Conservation (phyloP, 75 land plant genomes). For the Cryptomeria japonica region DNA sequence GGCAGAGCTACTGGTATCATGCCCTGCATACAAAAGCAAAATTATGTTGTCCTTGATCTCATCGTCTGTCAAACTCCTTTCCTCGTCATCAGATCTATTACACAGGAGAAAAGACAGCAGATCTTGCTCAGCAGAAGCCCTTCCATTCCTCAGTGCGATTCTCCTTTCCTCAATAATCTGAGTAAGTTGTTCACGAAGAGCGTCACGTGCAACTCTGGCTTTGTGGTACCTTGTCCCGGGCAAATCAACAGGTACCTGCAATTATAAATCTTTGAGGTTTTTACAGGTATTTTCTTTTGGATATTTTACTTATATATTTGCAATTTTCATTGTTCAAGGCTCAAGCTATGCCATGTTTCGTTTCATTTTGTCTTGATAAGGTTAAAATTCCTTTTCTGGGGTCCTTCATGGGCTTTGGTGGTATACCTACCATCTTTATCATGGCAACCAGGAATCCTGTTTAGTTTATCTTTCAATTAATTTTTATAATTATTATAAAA, state of each 20-base stretch:
- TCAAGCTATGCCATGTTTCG: background rate
- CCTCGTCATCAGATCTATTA: background rate
- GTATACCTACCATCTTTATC: too few relatives aligned
- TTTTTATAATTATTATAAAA: too few relatives aligned
- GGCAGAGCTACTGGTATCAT: constrained; percentile 35
- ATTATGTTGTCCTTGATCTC: constrained; percentile 48
- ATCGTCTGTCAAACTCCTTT: constrained; percentile 23
- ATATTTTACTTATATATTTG: background rate
- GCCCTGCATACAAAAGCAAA: constrained; percentile 30
- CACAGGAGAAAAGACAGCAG: constrained; percentile 27
- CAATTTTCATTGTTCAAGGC: too few relatives aligned
- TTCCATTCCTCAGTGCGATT: background rate
- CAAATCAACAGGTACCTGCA: constrained; percentile 23
- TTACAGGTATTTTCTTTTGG: background rate
- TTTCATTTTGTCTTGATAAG: background rate
- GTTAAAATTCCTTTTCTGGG: too few relatives aligned
- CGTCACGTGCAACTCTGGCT: constrained; percentile 16
- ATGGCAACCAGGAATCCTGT: background rate
- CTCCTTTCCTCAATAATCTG: constrained; percentile 12
- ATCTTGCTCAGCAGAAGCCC: constrained; percentile 12
- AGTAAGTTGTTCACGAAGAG: background rate
- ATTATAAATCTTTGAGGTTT: background rate
- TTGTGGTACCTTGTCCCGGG: constrained; percentile 26
- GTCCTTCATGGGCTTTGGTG: too few relatives aligned
- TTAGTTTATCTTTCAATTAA: too few relatives aligned